Conservation (phyloP, 75 land plant genomes). For the Picea glauca region DNA sequence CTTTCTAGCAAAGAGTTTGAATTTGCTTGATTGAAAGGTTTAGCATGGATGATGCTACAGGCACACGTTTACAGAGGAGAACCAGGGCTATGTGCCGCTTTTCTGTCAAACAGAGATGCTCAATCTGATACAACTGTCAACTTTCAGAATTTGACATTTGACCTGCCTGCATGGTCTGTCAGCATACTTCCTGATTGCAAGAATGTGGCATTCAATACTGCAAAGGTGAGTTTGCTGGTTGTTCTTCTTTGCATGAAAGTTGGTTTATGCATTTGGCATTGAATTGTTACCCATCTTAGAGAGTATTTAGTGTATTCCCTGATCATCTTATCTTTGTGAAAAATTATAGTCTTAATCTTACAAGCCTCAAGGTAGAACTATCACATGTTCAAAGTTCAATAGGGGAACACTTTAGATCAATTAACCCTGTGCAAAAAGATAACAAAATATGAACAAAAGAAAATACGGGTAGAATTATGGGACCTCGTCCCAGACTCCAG, state of each 20-base stretch:
- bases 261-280: not conserved
- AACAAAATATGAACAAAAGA: too few species aligned
- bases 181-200: slow-evolving; percentile 95
- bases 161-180: slow-evolving; percentile 96
- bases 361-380: too few species aligned
- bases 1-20: not conserved
- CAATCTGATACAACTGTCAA: slow-evolving; percentile 48
- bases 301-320: too few species aligned
- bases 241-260: not conserved
- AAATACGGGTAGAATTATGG: too few species aligned
- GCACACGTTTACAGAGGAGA: slow-evolving; percentile 11
- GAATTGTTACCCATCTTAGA: not conserved
- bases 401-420: too few species aligned
- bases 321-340: too few species aligned
- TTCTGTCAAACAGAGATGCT: slow-evolving; percentile 91
- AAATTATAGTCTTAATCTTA: too few species aligned
- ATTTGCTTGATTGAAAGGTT: not conserved
- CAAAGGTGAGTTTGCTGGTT: slow-evolving; percentile 52
- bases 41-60: not conserved
- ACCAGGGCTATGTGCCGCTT: slow-evolving; percentile 68
- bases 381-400: too few species aligned
- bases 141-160: slow-evolving; percentile 48
- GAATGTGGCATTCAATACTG: slow-evolving; percentile 81
- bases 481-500: too few species aligned
- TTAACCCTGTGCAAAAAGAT: too few species aligned